Conservation (phyloP, 2,329 filamentous ascomycete genomes). For the Hypoxylon sp. region DNA sequence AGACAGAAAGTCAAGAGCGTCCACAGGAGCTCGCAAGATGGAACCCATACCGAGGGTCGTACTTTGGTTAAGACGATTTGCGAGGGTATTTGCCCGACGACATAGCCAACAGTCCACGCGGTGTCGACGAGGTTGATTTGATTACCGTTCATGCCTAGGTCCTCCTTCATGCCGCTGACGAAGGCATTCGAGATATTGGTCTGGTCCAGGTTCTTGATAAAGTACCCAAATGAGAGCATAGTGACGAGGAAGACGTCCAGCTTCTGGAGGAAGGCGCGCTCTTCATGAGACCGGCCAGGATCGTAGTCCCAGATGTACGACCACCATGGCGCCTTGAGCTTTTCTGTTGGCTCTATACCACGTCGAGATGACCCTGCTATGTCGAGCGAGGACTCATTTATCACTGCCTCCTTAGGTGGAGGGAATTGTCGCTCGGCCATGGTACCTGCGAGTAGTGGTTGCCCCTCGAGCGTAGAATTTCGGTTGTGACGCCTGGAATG, state of each 20-base stretch:
- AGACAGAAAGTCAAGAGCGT: slow-evolving; percentile 55
- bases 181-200: slow-evolving; percentile 49
- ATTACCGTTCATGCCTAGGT: slow-evolving; percentile 55
- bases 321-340: slow-evolving; percentile 44
- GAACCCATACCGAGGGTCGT: slow-evolving; percentile 61
- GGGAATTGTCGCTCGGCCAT: slow-evolving; percentile 30
- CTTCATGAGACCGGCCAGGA: slow-evolving; percentile 43
- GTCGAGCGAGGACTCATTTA: slow-evolving; percentile 32
- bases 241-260: slow-evolving; percentile 47
- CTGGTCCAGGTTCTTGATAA: slow-evolving; percentile 50
- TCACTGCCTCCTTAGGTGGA: slow-evolving; percentile 24
- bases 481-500: neutral
- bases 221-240: slow-evolving; percentile 48
- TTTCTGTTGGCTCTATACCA: slow-evolving; percentile 6
- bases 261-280: slow-evolving; percentile 47
- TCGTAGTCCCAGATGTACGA: slow-evolving; percentile 49
- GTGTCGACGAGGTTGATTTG: slow-evolving; percentile 57
- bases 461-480: neutral
- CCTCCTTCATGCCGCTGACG: slow-evolving; percentile 55
- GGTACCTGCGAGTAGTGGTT: slow-evolving; percentile 3
- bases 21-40: slow-evolving; percentile 58
- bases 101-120: slow-evolving; percentile 58
- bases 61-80: slow-evolving; percentile 59
- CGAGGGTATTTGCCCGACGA: slow-evolving; percentile 58
- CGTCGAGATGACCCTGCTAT: slow-evolving; percentile 18